Conservation (phyloP, 768 basidiomycete genomes). For the Termitomyces sp. region DNA sequence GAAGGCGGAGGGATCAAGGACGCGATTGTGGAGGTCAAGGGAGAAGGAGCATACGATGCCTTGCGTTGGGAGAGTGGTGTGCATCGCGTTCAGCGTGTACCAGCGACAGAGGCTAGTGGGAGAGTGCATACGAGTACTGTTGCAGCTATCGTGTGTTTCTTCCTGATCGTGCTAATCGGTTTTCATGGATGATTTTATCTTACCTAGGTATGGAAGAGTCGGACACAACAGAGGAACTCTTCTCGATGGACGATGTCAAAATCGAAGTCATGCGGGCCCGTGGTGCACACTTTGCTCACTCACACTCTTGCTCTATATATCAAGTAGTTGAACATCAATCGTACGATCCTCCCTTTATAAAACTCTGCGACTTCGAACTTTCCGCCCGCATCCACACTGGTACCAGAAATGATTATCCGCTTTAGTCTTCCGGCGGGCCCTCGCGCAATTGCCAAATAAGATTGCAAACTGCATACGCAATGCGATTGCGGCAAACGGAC, state of each 20-base stretch:
- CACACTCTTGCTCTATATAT: too few relatives aligned
- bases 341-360: too few relatives aligned
- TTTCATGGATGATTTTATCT: background rate
- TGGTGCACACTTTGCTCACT: too few relatives aligned
- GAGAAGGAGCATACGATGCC: conserved; percentile 70
- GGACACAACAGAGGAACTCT: conserved; percentile 59
- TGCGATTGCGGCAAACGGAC: too few relatives aligned
- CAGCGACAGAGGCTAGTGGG: conserved; percentile 83
- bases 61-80: conserved; percentile 93
- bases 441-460: too few relatives aligned
- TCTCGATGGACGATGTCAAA: conserved; percentile 80
- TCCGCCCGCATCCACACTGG: too few relatives aligned
- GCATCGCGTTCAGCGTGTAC: conserved; percentile 92
- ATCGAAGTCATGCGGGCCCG: conserved; percentile 93
- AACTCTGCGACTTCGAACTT: too few relatives aligned
- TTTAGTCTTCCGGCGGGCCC: too few relatives aligned
- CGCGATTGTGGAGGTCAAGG: conserved; percentile 75
- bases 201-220: conserved; percentile 66
- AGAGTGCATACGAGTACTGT: conserved; percentile 91
- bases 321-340: too few relatives aligned
- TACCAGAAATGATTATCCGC: too few relatives aligned
- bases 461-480: too few relatives aligned
- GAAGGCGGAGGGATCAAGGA: conserved; percentile 70
- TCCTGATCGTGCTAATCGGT: background rate
- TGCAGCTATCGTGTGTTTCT: conserved; percentile 64